These are phyloP conservation scores for Tetrahymena thermophila DNA, from an alignment of 73 alveolate genomes.

Conservation along the genomic window DNA sequence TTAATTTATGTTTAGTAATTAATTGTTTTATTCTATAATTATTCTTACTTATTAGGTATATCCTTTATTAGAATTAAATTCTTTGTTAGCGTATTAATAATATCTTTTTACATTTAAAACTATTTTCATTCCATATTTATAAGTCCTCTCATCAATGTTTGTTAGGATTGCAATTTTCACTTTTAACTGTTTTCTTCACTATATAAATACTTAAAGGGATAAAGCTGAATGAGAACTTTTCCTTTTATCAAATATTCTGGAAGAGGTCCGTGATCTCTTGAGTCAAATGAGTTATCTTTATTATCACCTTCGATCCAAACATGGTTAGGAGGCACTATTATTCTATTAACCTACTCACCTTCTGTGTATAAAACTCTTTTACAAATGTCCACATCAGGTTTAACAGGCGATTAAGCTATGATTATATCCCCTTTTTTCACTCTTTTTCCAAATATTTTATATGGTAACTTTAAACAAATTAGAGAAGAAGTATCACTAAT, in stretches of 20 bases:
- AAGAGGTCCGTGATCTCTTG: conserved; percentile 18
- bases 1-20: too few species aligned
- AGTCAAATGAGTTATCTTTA: conserved; percentile 7
- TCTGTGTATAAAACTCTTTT: not conserved
- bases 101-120: too few species aligned
- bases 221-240: not conserved
- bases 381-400: conserved; percentile 6
- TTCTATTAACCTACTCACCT: not conserved
- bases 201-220: not conserved
- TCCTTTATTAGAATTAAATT: too few species aligned
- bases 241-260: conserved; percentile 9
- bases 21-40: too few species aligned
- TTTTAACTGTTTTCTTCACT: not conserved
- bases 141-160: too few species aligned
- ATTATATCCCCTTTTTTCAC: conserved; percentile 28
- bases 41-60: not conserved
- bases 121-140: not conserved
- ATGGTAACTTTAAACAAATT: not conserved
- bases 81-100: too few species aligned
- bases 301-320: conserved; percentile 23
- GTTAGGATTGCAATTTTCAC: not conserved
- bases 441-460: not conserved
- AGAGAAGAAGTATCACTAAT: conserved; percentile 5
- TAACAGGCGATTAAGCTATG: conserved; percentile 29
- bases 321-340: not conserved